phyloP scores from a whole-genome alignment of 2,329 filamentous ascomycete genomes.

The Fusarium secorum region DNA sequence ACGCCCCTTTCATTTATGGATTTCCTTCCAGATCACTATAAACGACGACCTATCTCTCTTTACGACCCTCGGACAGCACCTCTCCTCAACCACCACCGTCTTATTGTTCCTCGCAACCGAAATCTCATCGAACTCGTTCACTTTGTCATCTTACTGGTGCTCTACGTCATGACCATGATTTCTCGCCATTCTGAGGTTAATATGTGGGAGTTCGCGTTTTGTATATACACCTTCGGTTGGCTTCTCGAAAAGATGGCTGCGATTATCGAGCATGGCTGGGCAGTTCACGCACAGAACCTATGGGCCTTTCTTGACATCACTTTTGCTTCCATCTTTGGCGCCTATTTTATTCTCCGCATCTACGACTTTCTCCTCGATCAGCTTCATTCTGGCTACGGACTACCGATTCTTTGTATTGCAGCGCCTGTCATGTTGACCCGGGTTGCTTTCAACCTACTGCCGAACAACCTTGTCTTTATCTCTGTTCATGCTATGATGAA shows the following conservation, averaged over 20 bases:
- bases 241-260: conserved; percentile 70
- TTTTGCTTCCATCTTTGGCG: conserved; percentile 68
- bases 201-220: conserved; percentile 66
- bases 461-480: conserved; percentile 79
- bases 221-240: conserved; percentile 72
- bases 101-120: conserved; percentile 73
- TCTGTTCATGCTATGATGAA: conserved; percentile 77
- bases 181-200: conserved; percentile 60
- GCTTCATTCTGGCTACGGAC: conserved; percentile 61
- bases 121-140: conserved; percentile 72
- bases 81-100: conserved; percentile 73
- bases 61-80: conserved; percentile 73
- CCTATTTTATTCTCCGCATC: conserved; percentile 68
- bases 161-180: conserved; percentile 72
- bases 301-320: conserved; percentile 80
- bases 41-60: conserved; percentile 72
- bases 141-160: conserved; percentile 67
- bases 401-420: conserved; percentile 71
- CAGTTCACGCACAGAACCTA: conserved; percentile 76
- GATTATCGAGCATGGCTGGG: conserved; percentile 70
- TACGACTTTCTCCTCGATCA: conserved; percentile 59
- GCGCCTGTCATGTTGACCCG: conserved; percentile 75
- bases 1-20: conserved; percentile 75
- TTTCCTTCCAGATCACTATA: conserved; percentile 77
- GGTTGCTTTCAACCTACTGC: conserved; percentile 76